Evolutionary conservation across 306 rosid genomes (phyloP).

Genomic region (Sphenostylis stenocarpa): DNA sequence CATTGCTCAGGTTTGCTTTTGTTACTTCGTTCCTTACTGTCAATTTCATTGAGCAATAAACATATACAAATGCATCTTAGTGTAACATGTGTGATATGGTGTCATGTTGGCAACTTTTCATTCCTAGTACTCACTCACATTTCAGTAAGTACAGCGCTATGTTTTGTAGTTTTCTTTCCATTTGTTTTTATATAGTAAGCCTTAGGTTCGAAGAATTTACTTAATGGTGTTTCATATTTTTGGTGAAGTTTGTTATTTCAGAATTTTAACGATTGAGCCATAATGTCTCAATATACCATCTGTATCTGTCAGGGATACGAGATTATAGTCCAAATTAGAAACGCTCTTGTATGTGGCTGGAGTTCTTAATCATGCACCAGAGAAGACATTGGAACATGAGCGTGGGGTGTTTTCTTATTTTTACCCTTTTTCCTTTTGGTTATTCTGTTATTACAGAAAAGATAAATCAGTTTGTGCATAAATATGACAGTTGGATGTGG

Average conservation of each 20-base stretch:
- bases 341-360: background rate
- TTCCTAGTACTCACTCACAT: constrained; percentile 13
- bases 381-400: background rate
- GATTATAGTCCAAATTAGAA: background rate
- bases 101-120: constrained; percentile 9
- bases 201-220: background rate
- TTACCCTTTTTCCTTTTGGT: background rate
- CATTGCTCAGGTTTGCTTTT: constrained; percentile 87
- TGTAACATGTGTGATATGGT: constrained; percentile 9
- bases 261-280: constrained; percentile 15
- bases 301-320: constrained; percentile 3
- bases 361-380: background rate
- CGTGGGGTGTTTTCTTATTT: background rate
- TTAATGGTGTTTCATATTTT: background rate
- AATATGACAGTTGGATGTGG: background rate
- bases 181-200: background rate
- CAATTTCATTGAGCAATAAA: constrained; percentile 5
- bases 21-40: constrained; percentile 19
- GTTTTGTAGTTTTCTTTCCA: background rate
- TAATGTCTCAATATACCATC: background rate
- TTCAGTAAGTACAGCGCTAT: background rate
- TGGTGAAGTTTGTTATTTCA: constrained; percentile 14
- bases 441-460: background rate
- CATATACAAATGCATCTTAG: constrained; percentile 1
- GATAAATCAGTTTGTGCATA: background rate